Base-by-base conservation (phyloP, 306 rosid species). In the Hippophae gyantsensis region DNA sequence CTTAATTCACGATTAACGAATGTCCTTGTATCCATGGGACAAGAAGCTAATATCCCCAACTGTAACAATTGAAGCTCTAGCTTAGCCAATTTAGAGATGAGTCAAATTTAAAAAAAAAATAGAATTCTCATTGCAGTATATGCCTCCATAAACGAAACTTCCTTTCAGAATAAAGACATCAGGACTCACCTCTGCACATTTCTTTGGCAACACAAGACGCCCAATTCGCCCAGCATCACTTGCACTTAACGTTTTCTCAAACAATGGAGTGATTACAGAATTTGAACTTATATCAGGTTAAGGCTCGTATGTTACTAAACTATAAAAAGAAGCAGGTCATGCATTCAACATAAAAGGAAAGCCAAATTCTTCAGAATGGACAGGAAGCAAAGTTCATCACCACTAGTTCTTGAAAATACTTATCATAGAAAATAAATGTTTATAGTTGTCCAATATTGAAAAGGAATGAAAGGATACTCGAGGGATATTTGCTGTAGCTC, bases 171-270 rank as follows among this genome's bases (percentile, higher is more conserved):
- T 10, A 32, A 32, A 52, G 49, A 62, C 51, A 50, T 66, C 63
- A 74, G 40, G 38, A 68, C 93, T 64, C 69, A 88, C 99, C 99
- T 93, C 99, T 4, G 99, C 99, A 79, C 99, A 93, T 74, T 93
- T 93, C 77, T 93, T 93, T 38, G 99, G 99, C 60, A 93, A 92
- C 62, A 93, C 99, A 65, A 93, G 69, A 64, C 99, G 97, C 68
- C 99, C 99, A 70, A 88, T 93, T 64, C 94, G 71, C 67, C 99
- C 99, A 77, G 95, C 99, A 82, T 93, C 99, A 82, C 99, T 93
- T 18, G 88, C 95, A 61, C 99, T 93, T 76, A 88, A 69, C 62
- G 90, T 93, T 67, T 93, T 93, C 79, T 93, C 97, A 72, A 93
- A 93, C 72, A 93, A 77, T 45, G 99, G 99, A 73, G 99, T 93